Conservation (phyloP, 176 grass and related monocot species). For the Melocanna baccifera region DNA sequence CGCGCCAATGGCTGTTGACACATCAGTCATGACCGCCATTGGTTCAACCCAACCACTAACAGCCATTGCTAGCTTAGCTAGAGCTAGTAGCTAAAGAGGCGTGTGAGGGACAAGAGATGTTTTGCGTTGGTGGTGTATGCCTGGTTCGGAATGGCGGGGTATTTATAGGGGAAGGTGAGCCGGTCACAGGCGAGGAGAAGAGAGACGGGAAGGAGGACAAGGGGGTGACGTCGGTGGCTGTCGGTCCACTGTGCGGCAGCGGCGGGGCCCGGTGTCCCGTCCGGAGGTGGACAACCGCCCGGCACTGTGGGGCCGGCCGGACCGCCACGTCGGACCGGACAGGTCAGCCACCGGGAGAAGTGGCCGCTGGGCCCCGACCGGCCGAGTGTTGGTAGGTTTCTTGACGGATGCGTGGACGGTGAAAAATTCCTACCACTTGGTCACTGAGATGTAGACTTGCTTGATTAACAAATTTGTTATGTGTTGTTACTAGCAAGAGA, state of each 20-base stretch:
- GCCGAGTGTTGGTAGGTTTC: neutral
- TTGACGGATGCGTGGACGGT: neutral
- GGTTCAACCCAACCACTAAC: neutral
- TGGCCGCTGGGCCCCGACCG: neutral
- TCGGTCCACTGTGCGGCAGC: slow-evolving; percentile 32
- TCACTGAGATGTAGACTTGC: neutral
- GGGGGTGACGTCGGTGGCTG: slow-evolving; percentile 48
- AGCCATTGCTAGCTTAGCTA: neutral
- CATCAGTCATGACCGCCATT: slow-evolving; percentile 73
- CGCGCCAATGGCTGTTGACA: slow-evolving; percentile 21
- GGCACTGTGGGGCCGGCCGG: slow-evolving; percentile 40
- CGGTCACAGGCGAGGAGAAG: neutral
- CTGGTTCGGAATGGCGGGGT: slow-evolving; percentile 28
- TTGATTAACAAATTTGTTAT: neutral
- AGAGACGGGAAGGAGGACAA: slow-evolving; percentile 23
- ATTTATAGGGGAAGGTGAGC: slow-evolving; percentile 48
- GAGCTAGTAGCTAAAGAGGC: neutral
- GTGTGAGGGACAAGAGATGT: neutral
- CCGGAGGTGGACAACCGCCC: slow-evolving; percentile 43
- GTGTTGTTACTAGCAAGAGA: neutral
- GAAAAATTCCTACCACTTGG: neutral
- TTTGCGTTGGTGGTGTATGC: slow-evolving; percentile 26
- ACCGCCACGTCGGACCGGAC: neutral
- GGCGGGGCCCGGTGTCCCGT: slow-evolving; percentile 53
- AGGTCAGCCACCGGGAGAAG: slow-evolving; percentile 20